A percentile compares a stretch with the other conserved stretches of the same genome.
Conservation (phyloP, 768 basidiomycete genomes). For the Panellus pusillus region DNA sequence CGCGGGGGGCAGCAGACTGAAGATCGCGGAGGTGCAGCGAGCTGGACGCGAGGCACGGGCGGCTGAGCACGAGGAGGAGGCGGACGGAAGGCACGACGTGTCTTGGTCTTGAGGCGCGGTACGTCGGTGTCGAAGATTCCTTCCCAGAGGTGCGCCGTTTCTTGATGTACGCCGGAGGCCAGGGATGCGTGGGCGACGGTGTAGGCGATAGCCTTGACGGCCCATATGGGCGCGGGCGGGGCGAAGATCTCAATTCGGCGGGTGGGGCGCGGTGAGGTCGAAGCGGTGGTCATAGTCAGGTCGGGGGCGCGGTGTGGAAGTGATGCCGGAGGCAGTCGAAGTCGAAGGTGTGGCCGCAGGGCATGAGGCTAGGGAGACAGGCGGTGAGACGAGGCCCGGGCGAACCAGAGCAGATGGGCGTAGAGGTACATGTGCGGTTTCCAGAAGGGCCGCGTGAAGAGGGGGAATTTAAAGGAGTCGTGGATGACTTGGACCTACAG, state of each 20-base stretch:
- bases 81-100: no score
- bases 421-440: constrained; percentile 3
- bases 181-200: background rate
- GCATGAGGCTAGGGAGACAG: constrained; percentile 2
- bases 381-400: background rate
- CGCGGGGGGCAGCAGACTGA: no score
- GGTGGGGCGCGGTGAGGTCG: background rate
- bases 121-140: no score
- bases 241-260: background rate
- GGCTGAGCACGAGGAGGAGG: no score
- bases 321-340: constrained; percentile 3
- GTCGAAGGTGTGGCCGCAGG: constrained; percentile 19
- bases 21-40: no score
- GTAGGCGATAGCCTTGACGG: constrained; percentile 7
- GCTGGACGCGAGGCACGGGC: no score
- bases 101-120: no score
- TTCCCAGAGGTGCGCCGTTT: no score
- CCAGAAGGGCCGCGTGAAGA: background rate
- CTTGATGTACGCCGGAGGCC: no score
- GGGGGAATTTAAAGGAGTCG: background rate
- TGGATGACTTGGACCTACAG: background rate
- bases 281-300: background rate
- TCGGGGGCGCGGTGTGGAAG: constrained; percentile 2
- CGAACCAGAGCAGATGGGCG: background rate
- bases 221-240: constrained; percentile 7